phyloP scores from a whole-genome alignment of 2,329 filamentous ascomycete species.

The Colletotrichum lindemuthianum region DNA sequence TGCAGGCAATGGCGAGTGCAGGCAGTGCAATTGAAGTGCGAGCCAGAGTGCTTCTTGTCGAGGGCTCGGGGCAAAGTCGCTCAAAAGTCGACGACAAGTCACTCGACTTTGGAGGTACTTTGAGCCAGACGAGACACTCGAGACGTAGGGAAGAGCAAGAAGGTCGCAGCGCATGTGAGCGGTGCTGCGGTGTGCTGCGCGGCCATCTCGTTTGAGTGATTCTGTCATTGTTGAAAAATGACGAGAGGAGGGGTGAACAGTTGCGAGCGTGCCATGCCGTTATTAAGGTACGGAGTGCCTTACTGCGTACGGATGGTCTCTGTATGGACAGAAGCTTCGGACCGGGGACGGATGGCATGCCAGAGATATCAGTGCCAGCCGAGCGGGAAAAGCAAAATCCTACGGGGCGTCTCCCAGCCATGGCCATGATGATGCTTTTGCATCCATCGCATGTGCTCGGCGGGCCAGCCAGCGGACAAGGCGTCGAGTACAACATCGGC shows the following conservation, averaged over 20 bases:
- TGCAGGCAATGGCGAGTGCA: constrained; percentile 5
- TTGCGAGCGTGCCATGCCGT: neutral
- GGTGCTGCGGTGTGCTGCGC: constrained; percentile 15
- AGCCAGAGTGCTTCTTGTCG: constrained; percentile 1
- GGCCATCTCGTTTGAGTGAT: constrained; percentile 32
- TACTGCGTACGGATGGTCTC: too few species aligned
- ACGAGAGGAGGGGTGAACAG: neutral
- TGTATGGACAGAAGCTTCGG: neutral
- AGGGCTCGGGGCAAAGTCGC: neutral
- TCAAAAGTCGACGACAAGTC: constrained; percentile 14
- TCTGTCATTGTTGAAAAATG: constrained; percentile 31
- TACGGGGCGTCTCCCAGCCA: too few species aligned
- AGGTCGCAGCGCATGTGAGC: constrained; percentile 23
- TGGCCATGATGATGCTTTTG: too few species aligned
- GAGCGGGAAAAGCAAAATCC: constrained; percentile 14
- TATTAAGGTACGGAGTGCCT: neutral
- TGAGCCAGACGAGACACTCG: neutral
- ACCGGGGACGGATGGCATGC: constrained; percentile 15
- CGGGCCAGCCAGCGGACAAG: neutral
- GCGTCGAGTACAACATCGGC: constrained; percentile 2
- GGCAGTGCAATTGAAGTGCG: neutral
- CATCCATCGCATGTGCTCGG: neutral
- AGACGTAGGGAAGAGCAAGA: constrained; percentile 8
- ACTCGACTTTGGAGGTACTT: constrained; percentile 28
- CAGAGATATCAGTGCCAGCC: constrained; percentile 20